These are phyloP conservation scores for Closterium sp. DNA, from an alignment of 139 green algal species.

Conservation along the genomic window DNA sequence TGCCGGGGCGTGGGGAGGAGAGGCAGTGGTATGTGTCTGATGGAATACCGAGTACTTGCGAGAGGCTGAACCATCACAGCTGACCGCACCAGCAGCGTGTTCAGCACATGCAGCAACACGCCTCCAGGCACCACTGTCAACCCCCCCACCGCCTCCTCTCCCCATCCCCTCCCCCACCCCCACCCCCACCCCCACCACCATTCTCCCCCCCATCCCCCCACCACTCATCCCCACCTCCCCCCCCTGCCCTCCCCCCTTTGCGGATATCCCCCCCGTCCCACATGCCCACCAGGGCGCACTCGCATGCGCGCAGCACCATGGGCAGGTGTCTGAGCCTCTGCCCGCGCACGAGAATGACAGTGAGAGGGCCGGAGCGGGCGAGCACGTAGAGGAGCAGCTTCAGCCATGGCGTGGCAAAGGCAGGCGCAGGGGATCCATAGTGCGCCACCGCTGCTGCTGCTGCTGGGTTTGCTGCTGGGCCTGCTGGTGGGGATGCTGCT, in stretches of 20 bases:
- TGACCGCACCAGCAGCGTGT: slow-evolving; percentile 24
- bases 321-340: slow-evolving; percentile 42
- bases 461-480: too few relatives aligned
- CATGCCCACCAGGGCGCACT: slow-evolving; percentile 32
- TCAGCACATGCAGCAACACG: slow-evolving; percentile 39
- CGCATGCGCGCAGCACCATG: slow-evolving; percentile 9
- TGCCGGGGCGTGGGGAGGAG: neutral
- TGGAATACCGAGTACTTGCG: neutral
- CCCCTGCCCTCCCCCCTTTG: slow-evolving; percentile 18
- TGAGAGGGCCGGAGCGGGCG: slow-evolving; percentile 14
- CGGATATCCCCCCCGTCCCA: slow-evolving; percentile 42
- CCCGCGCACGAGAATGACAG: slow-evolving; percentile 43
- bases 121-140: slow-evolving; percentile 10
- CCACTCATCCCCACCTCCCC: slow-evolving; percentile 5
- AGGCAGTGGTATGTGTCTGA: neutral
- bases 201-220: neutral
- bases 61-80: slow-evolving; percentile 48
- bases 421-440: slow-evolving; percentile 32
- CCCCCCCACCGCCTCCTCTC: neutral
- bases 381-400: slow-evolving; percentile 43
- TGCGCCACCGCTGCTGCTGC: slow-evolving; percentile 8
- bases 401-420: slow-evolving; percentile 43
- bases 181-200: neutral
- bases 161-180: neutral
- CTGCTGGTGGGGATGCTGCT: too few relatives aligned